phyloP scores from a whole-genome alignment of 345 rosid genomes.

The Eucalyptus sp. region DNA sequence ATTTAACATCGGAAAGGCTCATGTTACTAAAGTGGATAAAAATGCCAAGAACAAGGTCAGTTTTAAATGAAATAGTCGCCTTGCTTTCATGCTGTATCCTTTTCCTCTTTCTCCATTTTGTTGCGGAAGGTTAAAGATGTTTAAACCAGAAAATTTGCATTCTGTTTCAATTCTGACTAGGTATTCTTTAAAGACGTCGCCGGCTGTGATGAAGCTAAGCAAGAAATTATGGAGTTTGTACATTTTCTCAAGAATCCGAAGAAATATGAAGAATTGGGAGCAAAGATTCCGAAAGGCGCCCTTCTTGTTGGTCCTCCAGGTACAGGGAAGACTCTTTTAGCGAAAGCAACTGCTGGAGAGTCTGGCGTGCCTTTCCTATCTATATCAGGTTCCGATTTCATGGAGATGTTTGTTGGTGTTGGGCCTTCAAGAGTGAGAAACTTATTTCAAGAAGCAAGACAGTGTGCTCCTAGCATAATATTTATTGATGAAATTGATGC shows the following conservation, averaged over 20 bases:
- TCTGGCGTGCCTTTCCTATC: constrained; percentile 90
- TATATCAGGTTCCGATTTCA: constrained; percentile 93
- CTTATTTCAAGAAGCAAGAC: constrained; percentile 95
- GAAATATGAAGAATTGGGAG: constrained; percentile 92
- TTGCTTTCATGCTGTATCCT: not conserved
- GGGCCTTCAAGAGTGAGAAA: constrained; percentile 96
- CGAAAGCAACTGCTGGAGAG: constrained; percentile 97
- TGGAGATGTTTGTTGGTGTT: constrained; percentile 99
- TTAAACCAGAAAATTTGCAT: not conserved
- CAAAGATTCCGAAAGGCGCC: constrained; percentile 94
- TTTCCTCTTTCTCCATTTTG: not conserved
- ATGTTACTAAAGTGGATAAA: constrained; percentile 76
- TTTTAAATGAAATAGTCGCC: not conserved
- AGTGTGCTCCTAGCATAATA: constrained; percentile 79
- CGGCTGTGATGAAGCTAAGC: constrained; percentile 98
- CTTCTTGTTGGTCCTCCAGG: constrained; percentile 96
- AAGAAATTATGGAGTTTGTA: constrained; percentile 96
- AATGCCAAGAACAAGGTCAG: constrained; percentile 85
- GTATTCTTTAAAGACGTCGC: constrained; percentile 90
- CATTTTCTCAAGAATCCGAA: constrained; percentile 91
- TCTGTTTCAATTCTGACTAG: constrained; percentile 14
- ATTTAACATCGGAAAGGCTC: constrained; percentile 91
- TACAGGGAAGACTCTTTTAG: constrained; percentile 94
- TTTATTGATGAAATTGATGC: constrained; percentile 98
- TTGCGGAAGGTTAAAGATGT: not conserved